phyloP scores from a whole-genome alignment of 345 rosid species.

The Linum tenue region DNA sequence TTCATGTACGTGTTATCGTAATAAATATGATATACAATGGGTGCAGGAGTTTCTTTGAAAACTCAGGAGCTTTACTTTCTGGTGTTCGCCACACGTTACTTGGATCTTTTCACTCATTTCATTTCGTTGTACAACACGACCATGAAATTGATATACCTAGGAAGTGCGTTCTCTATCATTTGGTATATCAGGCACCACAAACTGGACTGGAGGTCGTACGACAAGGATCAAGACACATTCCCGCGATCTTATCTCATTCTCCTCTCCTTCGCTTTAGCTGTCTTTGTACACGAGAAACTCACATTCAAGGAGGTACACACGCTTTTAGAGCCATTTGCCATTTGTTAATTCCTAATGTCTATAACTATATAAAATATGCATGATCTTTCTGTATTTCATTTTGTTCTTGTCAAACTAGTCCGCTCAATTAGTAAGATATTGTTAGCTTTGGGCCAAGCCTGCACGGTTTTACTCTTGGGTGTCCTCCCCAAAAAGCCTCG shows the following conservation, averaged over 20 bases:
- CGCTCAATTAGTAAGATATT: too few species aligned
- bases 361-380: too few species aligned
- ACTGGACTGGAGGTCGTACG: slow-evolving; percentile 31
- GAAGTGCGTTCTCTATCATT: slow-evolving; percentile 33
- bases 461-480: too few species aligned
- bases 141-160: slow-evolving; percentile 35
- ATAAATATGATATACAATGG: not conserved
- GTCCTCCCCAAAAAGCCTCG: too few species aligned
- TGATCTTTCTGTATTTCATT: too few species aligned
- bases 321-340: too few species aligned
- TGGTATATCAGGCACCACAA: slow-evolving; percentile 45
- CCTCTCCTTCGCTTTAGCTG: slow-evolving; percentile 20
- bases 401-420: too few species aligned
- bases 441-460: too few species aligned
- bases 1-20: too few species aligned
- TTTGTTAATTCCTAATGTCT: too few species aligned
- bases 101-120: slow-evolving; percentile 25
- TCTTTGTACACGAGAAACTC: slow-evolving; percentile 21
- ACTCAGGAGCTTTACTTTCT: slow-evolving; percentile 39
- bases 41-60: slow-evolving; percentile 36
- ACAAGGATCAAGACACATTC: slow-evolving; percentile 29
- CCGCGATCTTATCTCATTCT: slow-evolving; percentile 24
- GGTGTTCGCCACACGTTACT: slow-evolving; percentile 38
- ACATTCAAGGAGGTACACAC: slow-evolving; percentile 21
- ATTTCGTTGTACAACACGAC: slow-evolving; percentile 33